These are phyloP conservation scores for Suillus americanus DNA, from an alignment of 768 basidiomycete species.

Conservation along the genomic window DNA sequence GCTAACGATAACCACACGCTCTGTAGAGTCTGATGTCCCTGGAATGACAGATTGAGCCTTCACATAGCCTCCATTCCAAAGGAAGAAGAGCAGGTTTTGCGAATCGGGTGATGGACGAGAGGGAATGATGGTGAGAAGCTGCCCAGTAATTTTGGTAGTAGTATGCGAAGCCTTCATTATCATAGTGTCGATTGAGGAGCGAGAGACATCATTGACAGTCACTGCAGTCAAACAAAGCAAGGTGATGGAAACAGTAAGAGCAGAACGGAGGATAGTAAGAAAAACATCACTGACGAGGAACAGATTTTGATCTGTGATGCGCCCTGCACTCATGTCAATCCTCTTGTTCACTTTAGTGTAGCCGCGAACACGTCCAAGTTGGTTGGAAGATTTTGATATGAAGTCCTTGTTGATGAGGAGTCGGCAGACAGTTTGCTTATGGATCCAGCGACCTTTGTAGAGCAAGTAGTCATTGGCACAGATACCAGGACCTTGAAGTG, in stretches of 20 bases:
- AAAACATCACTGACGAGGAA: not conserved
- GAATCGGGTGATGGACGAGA: not conserved
- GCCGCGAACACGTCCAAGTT: not conserved
- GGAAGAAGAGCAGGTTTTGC: no score
- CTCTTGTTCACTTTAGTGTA: not conserved
- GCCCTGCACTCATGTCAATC: not conserved
- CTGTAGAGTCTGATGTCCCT: not conserved
- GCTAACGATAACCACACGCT: not conserved
- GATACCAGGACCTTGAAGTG: not conserved
- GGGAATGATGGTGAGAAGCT: not conserved
- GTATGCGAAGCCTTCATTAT: not conserved
- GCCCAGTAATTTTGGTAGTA: not conserved
- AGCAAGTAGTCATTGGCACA: not conserved
- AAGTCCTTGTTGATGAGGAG: slow-evolving; percentile 4
- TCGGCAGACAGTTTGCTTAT: not conserved
- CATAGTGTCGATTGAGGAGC: not conserved
- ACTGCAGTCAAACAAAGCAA: not conserved
- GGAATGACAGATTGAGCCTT: not conserved
- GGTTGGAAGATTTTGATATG: not conserved
- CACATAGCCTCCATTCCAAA: not conserved
- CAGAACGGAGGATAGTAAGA: not conserved
- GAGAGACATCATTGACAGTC: not conserved
- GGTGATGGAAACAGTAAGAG: no score
- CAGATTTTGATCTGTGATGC: not conserved
- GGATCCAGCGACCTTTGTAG: slow-evolving; percentile 1